These are phyloP conservation scores for Magnolia changhungtana DNA, from an alignment of 164 flowering plant genomes.

Conservation along the genomic window DNA sequence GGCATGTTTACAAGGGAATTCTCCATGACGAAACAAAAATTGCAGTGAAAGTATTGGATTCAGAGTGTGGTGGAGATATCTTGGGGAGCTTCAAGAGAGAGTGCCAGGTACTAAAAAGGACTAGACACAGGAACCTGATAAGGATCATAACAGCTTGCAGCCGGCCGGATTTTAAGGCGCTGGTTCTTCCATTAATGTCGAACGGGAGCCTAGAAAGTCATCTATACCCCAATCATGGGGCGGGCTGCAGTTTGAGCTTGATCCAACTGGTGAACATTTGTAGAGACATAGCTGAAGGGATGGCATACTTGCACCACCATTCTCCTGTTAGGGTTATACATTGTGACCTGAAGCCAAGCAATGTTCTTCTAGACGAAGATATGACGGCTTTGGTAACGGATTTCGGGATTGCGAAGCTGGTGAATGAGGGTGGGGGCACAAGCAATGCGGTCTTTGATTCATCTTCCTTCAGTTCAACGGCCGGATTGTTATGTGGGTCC, in stretches of 20 bases:
- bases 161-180: conserved; percentile 78
- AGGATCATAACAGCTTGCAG: conserved; percentile 80
- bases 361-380: conserved; percentile 74
- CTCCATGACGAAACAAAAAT: conserved; percentile 56
- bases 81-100: conserved; percentile 74
- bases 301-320: conserved; percentile 83
- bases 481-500: conserved; percentile 79
- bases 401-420: conserved; percentile 75
- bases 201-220: conserved; percentile 87
- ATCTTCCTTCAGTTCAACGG: conserved; percentile 50
- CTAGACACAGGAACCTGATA: conserved; percentile 74
- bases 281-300: conserved; percentile 75
- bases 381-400: conserved; percentile 78
- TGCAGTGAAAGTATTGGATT: conserved; percentile 77
- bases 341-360: conserved; percentile 90
- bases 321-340: conserved; percentile 70
- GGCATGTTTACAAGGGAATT: conserved; percentile 80
- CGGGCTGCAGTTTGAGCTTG: conserved; percentile 38
- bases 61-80: conserved; percentile 31
- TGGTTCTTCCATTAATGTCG: conserved; percentile 80
- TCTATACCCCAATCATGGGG: conserved; percentile 45
- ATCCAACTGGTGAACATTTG: conserved; percentile 67
- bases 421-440: conserved; percentile 33
- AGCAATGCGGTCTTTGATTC: conserved; percentile 27
- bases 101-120: conserved; percentile 70